Base-by-base conservation (phyloP, 2,329 filamentous ascomycete genomes). In the Penicillium sp. region DNA sequence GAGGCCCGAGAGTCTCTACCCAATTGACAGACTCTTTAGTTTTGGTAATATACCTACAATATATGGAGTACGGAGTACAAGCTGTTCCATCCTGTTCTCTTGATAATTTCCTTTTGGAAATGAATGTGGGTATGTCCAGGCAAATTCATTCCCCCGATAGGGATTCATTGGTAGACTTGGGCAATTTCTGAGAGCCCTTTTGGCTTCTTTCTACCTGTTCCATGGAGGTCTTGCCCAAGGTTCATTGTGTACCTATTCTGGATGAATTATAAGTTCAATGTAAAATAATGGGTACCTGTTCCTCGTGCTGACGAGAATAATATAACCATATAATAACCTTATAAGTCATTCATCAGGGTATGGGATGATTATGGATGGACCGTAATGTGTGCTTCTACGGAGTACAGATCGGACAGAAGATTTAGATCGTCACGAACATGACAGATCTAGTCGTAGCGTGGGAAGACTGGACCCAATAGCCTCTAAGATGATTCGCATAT, bases 91-190 rank as follows among this genome's bases (percentile, higher is more conserved):
- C 12, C 2, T 31, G 29, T 22, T 17, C 41, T 10, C 19, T 31
- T 40, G 24, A 28, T 15, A 21, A 41, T 44, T 35, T 35, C 19
- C 21, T 21, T 19, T 22, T 32, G 24, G 43, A 19, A 45, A 44
- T 44, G 42, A 45, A 45, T 38, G 43, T 45, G 43, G 43, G 17
- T 28, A 45, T 45, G 32, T 19, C 43, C 43, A 19, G 22, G 32
- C 22, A 21, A 17, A 24, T 26, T 26, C 22, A 21, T 31, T 31
- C 12, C 12, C 13, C 8, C 15, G 17, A 6, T 8, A 17, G 17
- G 6, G 17, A 22, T 42, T 21, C 26, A 31, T 37, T 37, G 32
- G 43, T 19, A 26, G 10, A 28, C 37, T 21, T 22, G 29, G 13
- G 17, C 29, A 24, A 33, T 17, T 13, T 34, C 6, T 8, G 19